Percentiles rank a stretch among this genome's conserved stretches.
Conservation (phyloP, 768 basidiomycete genomes). For the Paxillus involutus region DNA sequence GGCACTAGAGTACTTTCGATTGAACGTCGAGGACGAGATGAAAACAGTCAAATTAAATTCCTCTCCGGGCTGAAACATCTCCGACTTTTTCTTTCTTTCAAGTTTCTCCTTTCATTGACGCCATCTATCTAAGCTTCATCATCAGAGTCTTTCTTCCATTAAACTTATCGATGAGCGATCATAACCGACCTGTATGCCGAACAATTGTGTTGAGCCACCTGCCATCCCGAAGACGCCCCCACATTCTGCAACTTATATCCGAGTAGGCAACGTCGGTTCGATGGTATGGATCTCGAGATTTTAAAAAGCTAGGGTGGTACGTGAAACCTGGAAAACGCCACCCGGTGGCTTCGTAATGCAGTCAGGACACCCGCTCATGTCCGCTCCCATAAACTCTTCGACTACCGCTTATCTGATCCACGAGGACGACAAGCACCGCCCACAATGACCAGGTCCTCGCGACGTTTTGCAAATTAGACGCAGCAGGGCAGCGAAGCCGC, state of each 20-base stretch:
- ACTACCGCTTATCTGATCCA: slow-evolving; percentile 35
- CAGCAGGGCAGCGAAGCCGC: slow-evolving; percentile 45
- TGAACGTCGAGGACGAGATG: slow-evolving; percentile 12
- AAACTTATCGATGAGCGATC: slow-evolving; percentile 1
- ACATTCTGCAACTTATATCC: slow-evolving; percentile 38
- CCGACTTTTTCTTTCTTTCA: neutral
- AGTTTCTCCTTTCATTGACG: slow-evolving; percentile 3
- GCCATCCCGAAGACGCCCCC: slow-evolving; percentile 31
- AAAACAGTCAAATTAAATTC: slow-evolving; percentile 9
- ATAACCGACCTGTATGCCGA: slow-evolving; percentile 13
- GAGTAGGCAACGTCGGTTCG: slow-evolving; percentile 47
- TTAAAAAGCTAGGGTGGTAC: too few species aligned
- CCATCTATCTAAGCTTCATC: neutral
- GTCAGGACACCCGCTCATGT: slow-evolving; percentile 31
- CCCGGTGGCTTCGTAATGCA: slow-evolving; percentile 30
- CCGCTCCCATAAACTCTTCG: slow-evolving; percentile 24
- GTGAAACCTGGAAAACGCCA: slow-evolving; percentile 8
- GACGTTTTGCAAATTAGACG: slow-evolving; percentile 24
- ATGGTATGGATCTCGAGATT: slow-evolving; percentile 45
- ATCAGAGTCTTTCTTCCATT: neutral
- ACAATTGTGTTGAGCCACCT: slow-evolving; percentile 21
- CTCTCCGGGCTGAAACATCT: slow-evolving; percentile 15
- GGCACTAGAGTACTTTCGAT: neutral
- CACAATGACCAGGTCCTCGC: slow-evolving; percentile 31
- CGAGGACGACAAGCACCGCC: slow-evolving; percentile 32